Evolutionary conservation across 257 asterid genomes (phyloP).

Genomic region (Avicennia marina): DNA sequence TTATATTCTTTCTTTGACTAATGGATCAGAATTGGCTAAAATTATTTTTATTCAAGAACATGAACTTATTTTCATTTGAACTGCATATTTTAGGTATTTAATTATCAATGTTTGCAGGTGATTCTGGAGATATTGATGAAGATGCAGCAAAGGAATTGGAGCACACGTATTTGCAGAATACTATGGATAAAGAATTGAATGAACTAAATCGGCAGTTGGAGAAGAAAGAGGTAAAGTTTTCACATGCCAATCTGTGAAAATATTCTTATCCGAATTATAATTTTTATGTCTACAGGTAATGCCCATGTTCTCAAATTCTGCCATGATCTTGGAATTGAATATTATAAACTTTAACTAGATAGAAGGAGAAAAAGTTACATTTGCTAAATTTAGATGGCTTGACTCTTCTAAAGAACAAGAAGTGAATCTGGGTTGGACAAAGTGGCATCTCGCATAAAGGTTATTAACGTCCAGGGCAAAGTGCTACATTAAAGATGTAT

Average conservation of each 20-base stretch:
- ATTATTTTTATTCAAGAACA: neutral
- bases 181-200: constrained; percentile 84
- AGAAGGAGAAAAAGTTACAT: too few species aligned
- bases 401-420: too few species aligned
- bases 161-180: constrained; percentile 86
- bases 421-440: too few species aligned
- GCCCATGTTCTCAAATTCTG: too few species aligned
- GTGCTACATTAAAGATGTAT: too few species aligned
- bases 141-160: constrained; percentile 93
- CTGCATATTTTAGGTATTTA: neutral
- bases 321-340: too few species aligned
- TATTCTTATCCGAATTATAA: neutral
- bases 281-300: neutral
- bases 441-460: too few species aligned
- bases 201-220: constrained; percentile 84
- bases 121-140: constrained; percentile 79
- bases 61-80: neutral
- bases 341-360: too few species aligned
- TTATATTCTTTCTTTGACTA: constrained; percentile 2
- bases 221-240: constrained; percentile 78
- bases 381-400: too few species aligned
- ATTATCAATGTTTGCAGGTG: constrained; percentile 49
- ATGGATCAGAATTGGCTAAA: neutral
- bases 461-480: too few species aligned
- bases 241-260: neutral